A percentile compares a stretch with the other conserved stretches of the same genome.
Conservation (phyloP, 306 rosid species). For the Cyamopsis tetragonoloba region DNA sequence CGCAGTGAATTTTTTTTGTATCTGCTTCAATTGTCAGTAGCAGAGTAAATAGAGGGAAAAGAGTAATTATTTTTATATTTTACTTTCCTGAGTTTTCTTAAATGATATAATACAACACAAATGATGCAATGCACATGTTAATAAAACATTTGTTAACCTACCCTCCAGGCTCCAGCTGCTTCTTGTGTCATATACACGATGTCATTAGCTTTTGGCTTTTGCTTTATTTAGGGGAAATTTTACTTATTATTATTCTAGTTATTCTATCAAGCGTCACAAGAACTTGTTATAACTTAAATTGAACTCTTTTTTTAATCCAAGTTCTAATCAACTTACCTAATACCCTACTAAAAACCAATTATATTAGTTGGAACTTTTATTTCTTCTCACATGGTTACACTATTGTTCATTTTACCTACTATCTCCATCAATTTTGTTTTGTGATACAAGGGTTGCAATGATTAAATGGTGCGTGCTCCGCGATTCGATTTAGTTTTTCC, state of each 20-base stretch:
- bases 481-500: too few species aligned
- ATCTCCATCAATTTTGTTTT: slow-evolving; percentile 2
- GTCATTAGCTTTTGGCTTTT: too few species aligned
- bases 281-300: slow-evolving; percentile 13
- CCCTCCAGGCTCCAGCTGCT: too few species aligned
- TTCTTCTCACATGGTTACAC: slow-evolving; percentile 26
- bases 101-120: not conserved
- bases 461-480: slow-evolving; percentile 20
- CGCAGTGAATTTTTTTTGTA: not conserved
- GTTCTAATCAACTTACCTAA: slow-evolving; percentile 6
- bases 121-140: not conserved
- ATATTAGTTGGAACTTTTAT: slow-evolving; percentile 20
- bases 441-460: not conserved
- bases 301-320: not conserved
- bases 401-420: not conserved
- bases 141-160: not conserved
- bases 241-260: not conserved
- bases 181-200: too few species aligned
- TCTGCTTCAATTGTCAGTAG: not conserved
- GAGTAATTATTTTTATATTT: too few species aligned
- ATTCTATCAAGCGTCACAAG: not conserved
- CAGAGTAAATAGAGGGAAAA: not conserved
- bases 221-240: slow-evolving; percentile 4
- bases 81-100: not conserved
- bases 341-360: slow-evolving; percentile 7